Evolutionary conservation across 2,329 filamentous ascomycete genomes (phyloP).

Genomic region (Colletotrichum chrysophilum): DNA sequence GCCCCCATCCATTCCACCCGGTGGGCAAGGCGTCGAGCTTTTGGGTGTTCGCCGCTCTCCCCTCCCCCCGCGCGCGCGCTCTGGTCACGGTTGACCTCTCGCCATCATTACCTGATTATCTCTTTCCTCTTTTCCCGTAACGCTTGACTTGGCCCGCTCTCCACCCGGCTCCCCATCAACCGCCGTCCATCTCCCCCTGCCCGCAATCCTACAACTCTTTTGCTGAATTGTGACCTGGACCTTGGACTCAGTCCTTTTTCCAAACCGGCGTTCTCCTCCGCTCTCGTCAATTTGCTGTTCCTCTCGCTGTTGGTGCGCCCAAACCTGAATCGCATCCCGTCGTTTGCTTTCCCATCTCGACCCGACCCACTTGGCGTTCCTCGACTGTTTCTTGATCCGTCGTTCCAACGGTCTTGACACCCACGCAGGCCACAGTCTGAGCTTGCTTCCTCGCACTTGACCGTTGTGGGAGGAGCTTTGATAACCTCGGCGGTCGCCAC

Average conservation of each 20-base stretch:
- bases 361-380: slow-evolving; percentile 8
- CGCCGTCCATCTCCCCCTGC: background rate
- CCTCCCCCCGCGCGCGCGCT: background rate
- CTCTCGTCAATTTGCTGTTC: background rate
- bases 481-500: background rate
- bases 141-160: background rate
- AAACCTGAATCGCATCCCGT: background rate
- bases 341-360: slow-evolving; percentile 1
- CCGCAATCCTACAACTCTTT: background rate
- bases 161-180: slow-evolving; percentile 9
- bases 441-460: background rate
- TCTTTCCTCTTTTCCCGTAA: slow-evolving; percentile 20
- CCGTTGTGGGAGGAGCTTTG: background rate
- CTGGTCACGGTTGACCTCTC: background rate
- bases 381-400: background rate
- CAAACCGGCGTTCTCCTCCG: background rate
- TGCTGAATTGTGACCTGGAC: slow-evolving; percentile 13
- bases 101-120: slow-evolving; percentile 1
- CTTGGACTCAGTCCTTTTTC: background rate
- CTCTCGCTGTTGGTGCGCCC: background rate
- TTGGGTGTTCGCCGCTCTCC: background rate
- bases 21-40: background rate
- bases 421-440: background rate
- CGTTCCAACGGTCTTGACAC: background rate
- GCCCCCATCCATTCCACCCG: background rate